Evolutionary conservation across 2,329 filamentous ascomycete genomes (phyloP).

Genomic region (Diaporthe australafricana): DNA sequence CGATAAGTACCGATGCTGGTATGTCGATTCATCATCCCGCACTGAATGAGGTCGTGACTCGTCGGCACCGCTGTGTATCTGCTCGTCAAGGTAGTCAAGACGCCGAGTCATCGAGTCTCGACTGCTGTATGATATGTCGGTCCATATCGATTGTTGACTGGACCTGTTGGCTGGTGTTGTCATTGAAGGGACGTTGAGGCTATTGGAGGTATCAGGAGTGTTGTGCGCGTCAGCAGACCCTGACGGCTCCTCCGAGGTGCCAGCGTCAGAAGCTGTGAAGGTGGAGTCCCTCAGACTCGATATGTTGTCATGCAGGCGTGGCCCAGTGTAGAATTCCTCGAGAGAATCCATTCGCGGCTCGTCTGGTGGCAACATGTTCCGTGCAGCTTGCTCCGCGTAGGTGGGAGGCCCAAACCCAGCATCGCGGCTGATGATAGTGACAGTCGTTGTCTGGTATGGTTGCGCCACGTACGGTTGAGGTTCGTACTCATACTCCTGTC

Average conservation of each 20-base stretch:
- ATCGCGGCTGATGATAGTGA: conserved; percentile 62
- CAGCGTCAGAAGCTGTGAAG: conserved; percentile 46
- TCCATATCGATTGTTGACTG: conserved; percentile 71
- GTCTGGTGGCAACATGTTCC: conserved; percentile 31
- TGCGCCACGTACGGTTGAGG: conserved; percentile 51
- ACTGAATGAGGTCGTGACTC: conserved; percentile 40
- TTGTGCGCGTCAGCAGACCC: conserved; percentile 45
- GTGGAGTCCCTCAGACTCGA: conserved; percentile 48
- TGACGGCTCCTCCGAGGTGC: conserved; percentile 44
- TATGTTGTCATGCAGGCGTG: conserved; percentile 48
- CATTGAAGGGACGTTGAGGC: conserved; percentile 60
- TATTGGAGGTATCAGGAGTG: conserved; percentile 54
- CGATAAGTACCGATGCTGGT: conserved; percentile 30
- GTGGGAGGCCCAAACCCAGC: conserved; percentile 49
- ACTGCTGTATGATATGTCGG: conserved; percentile 60
- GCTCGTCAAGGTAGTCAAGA: conserved; percentile 35
- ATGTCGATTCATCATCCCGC: conserved; percentile 34
- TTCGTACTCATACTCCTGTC: conserved; percentile 48
- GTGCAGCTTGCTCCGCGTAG: conserved; percentile 33
- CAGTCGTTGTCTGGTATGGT: conserved; percentile 57
- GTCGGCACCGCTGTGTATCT: conserved; percentile 56
- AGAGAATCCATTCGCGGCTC: conserved; percentile 42
- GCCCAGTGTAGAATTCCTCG: conserved; percentile 48
- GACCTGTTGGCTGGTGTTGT: conserved; percentile 57
- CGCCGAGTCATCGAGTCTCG: conserved; percentile 35